phyloP scores from a whole-genome alignment of 2,329 filamentous ascomycete species.

The Alternaria postmessia region DNA sequence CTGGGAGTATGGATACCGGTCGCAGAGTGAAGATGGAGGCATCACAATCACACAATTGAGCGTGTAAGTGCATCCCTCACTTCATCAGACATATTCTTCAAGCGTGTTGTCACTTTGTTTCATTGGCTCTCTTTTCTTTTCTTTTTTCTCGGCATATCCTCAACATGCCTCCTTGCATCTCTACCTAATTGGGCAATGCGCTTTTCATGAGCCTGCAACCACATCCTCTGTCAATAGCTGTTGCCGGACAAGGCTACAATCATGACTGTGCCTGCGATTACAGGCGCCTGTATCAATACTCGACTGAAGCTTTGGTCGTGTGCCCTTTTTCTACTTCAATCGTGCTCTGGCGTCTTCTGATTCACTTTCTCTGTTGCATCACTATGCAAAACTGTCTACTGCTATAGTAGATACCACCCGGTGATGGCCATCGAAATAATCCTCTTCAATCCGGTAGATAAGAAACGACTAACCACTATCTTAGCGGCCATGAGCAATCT shows the following conservation, averaged over 20 bases:
- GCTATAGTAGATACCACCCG: neutral
- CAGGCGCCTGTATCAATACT: neutral
- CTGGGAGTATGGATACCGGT: slow-evolving; percentile 86
- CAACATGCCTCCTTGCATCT: slow-evolving; percentile 5
- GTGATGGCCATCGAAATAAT: neutral
- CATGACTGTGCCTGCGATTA: neutral
- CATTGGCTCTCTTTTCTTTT: slow-evolving; percentile 7
- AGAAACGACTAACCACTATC: neutral
- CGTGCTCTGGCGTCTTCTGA: neutral
- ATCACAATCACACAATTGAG: slow-evolving; percentile 81
- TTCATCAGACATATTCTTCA: neutral
- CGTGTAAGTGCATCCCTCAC: slow-evolving; percentile 65
- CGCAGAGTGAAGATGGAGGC: slow-evolving; percentile 75
- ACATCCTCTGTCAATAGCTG: neutral
- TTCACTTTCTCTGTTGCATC: neutral
- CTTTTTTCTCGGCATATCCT: neutral
- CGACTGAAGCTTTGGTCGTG: neutral
- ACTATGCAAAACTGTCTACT: neutral
- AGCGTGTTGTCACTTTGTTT: neutral
- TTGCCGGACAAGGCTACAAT: neutral
- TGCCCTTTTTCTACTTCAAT: neutral
- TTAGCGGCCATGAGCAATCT: slow-evolving; percentile 47
- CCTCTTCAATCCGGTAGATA: neutral
- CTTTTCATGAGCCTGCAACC: slow-evolving; percentile 7
- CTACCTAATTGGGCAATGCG: slow-evolving; percentile 20